Conservation (phyloP, 768 basidiomycete genomes). For the Lentinula aciculospora region DNA sequence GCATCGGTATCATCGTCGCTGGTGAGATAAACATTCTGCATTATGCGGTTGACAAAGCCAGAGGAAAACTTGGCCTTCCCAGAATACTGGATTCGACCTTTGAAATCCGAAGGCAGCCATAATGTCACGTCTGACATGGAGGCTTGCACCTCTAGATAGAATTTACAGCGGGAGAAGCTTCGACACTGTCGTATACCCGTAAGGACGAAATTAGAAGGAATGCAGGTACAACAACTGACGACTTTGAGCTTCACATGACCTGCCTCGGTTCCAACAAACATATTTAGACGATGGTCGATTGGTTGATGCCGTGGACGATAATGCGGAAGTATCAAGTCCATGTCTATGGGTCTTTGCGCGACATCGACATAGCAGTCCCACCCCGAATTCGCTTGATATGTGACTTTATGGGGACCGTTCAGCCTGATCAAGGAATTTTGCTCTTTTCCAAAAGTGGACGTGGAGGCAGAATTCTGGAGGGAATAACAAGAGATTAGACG, state of each 20-base stretch:
- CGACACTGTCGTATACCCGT: constrained; percentile 43
- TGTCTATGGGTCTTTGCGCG: constrained; percentile 46
- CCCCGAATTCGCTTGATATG: constrained; percentile 51
- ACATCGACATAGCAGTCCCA: constrained; percentile 66
- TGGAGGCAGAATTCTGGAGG: constrained; percentile 5
- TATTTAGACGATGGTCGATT: constrained; percentile 62
- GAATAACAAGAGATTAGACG: background rate
- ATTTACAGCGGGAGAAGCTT: constrained; percentile 43
- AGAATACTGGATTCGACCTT: constrained; percentile 54
- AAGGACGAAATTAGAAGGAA: constrained; percentile 2
- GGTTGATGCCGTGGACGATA: constrained; percentile 75
- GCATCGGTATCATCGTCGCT: constrained; percentile 25
- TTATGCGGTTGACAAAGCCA: constrained; percentile 68
- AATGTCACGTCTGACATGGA: constrained; percentile 66
- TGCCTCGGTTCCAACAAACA: constrained; percentile 52
- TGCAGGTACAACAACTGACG: constrained; percentile 38
- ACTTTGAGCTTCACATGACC: constrained; percentile 65
- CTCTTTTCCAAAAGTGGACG: constrained; percentile 7
- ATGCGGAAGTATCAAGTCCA: constrained; percentile 69
- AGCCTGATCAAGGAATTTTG: constrained; percentile 16
- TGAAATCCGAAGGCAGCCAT: constrained; percentile 79
- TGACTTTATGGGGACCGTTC: constrained; percentile 55
- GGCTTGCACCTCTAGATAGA: constrained; percentile 61
- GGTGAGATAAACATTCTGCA: constrained; percentile 46
- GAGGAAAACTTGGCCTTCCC: constrained; percentile 56